Evolutionary conservation across 1,139 yeast genomes (phyloP), one percentile per base, ranked within the genome.

Genomic region (Candida freyschussii): DNA sequence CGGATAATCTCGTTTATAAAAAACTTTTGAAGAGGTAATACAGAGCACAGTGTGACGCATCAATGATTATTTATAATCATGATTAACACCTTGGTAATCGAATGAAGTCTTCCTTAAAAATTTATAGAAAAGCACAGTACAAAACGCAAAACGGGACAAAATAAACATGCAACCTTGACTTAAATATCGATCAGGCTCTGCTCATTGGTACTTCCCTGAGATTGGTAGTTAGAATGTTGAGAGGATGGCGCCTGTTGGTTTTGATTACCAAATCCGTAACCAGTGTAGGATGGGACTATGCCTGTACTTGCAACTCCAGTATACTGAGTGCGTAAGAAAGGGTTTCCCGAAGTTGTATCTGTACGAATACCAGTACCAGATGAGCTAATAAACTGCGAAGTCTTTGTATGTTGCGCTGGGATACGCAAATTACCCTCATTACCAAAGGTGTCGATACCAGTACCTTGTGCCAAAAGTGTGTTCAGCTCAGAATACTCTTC

Each of bases 381-480:
- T 12, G 96, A 83, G 58, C 84, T 86, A 50, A 89, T 72, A 55
- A 86, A 87, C 14, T 75, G 78, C 13, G 80, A 78, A 7, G 93
- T 77, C 47, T 74, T 76, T 1, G 97, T 89, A 57, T 84, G 94
- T 54, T 91, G 97, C 33, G 95, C 94, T 10, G 97, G 95, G 39
- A 91, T 74, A 62, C 96, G 78, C 18, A 79, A 62, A 12, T 81
- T 83, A 34, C 98, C 98, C 6, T 86, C 80, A 58, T 91, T 91
- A 59, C 98, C 98, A 59, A 85, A 91, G 0, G 97, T 89, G 59
- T 91, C 98, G 37, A 87, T 67, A 16, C 96, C 97, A 1, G 95
- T 84, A 23, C 96, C 96, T 35, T 79, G 75, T 10, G 94, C 83
- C 45, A 89, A 69, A 38, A 89, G 65, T 39, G 73, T 72, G 59